Evolutionary conservation across 768 basidiomycete species (phyloP).

Genomic region (Hydnum rufescens): DNA sequence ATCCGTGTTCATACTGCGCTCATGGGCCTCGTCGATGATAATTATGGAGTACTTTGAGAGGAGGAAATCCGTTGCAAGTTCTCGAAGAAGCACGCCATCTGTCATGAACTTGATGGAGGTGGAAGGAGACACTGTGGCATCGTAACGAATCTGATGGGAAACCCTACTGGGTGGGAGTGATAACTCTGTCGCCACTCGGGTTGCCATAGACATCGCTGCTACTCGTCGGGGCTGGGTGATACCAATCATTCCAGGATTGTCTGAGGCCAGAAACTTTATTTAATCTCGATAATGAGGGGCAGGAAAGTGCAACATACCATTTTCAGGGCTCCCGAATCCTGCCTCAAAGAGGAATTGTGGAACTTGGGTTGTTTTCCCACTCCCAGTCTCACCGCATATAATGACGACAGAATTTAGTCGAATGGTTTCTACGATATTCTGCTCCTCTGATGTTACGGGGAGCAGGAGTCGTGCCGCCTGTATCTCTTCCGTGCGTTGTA

Average conservation of each 20-base stretch:
- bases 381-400: conserved; percentile 89
- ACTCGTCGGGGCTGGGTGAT: conserved; percentile 95
- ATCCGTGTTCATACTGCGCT: conserved; percentile 95
- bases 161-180: conserved; percentile 61
- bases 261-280: conserved; percentile 22
- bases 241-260: conserved; percentile 95
- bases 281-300: neutral
- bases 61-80: conserved; percentile 83
- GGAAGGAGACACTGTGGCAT: conserved; percentile 71
- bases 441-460: conserved; percentile 86
- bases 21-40: conserved; percentile 95
- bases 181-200: conserved; percentile 85
- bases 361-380: conserved; percentile 95
- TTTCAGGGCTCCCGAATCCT: conserved; percentile 69
- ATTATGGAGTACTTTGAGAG: conserved; percentile 86
- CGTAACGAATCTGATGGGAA: conserved; percentile 95
- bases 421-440: conserved; percentile 82
- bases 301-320: conserved; percentile 32
- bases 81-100: conserved; percentile 87
- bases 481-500: conserved; percentile 49
- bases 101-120: conserved; percentile 99
- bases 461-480: conserved; percentile 58
- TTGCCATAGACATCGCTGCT: conserved; percentile 90
- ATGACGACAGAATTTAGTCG: conserved; percentile 71
- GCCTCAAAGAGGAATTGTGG: conserved; percentile 98